Conservation (phyloP, 2,329 filamentous ascomycete genomes). For the Phialophora tarda region DNA sequence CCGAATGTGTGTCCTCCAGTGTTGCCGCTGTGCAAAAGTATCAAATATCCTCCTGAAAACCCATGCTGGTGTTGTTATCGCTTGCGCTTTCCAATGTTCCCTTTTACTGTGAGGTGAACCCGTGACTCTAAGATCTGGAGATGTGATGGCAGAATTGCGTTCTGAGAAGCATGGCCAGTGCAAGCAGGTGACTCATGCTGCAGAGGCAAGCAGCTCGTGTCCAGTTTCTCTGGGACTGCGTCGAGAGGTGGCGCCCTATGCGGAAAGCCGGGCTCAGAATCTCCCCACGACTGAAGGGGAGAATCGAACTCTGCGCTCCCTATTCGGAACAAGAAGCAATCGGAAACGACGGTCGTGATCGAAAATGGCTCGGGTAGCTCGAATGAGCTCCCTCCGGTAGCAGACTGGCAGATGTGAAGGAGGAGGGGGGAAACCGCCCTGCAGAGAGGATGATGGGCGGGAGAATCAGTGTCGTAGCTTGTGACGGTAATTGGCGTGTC, state of each 20-base stretch:
- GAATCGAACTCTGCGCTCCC: conserved; percentile 6
- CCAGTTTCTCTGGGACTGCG: background rate
- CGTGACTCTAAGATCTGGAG: conserved; percentile 10
- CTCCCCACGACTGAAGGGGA: conserved; percentile 18
- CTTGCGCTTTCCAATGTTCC: conserved; percentile 18
- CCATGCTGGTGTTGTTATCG: conserved; percentile 6
- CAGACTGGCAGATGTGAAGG: background rate
- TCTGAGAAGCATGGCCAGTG: conserved; percentile 2
- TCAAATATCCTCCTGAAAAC: conserved; percentile 22
- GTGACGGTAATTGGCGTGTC: conserved; percentile 30
- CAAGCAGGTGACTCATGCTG: conserved; percentile 9
- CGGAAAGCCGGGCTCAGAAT: conserved; percentile 14
- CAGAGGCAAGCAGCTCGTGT: background rate
- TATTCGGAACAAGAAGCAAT: conserved; percentile 15
- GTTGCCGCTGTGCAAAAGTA: conserved; percentile 18
- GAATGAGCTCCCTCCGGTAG: conserved; percentile 9
- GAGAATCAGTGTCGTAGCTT: conserved; percentile 19
- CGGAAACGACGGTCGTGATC: conserved; percentile 30
- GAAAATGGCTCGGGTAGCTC: conserved; percentile 15
- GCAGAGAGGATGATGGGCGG: conserved; percentile 8
- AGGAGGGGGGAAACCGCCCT: background rate
- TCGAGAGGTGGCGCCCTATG: background rate
- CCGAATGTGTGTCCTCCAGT: conserved; percentile 15
- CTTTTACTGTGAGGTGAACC: conserved; percentile 26
- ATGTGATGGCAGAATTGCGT: background rate